Conservation (phyloP, 495 filamentous ascomycete species). For the Mytilinidion resinicola region DNA sequence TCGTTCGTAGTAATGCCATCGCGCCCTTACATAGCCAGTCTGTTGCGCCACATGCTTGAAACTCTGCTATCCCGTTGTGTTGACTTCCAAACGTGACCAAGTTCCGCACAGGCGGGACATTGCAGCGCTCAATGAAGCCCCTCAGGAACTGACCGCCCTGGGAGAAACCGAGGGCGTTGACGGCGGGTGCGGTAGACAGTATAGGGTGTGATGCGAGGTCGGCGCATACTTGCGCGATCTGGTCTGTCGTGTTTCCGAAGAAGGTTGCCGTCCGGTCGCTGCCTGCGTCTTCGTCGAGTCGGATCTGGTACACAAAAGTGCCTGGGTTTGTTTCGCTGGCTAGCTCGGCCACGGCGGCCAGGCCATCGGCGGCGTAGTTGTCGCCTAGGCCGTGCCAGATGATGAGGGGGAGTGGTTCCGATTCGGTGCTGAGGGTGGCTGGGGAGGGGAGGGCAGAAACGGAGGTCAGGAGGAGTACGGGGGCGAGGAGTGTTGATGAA, state of each 20-base stretch:
- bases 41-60: slow-evolving; percentile 53
- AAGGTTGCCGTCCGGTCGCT: slow-evolving; percentile 77
- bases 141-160: slow-evolving; percentile 96
- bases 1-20: slow-evolving; percentile 61
- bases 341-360: slow-evolving; percentile 58
- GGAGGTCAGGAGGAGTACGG: background rate
- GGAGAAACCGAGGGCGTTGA: slow-evolving; percentile 90
- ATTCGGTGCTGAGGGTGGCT: slow-evolving; percentile 11
- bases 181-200: slow-evolving; percentile 68
- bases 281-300: slow-evolving; percentile 57
- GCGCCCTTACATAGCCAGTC: slow-evolving; percentile 80
- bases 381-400: slow-evolving; percentile 90
- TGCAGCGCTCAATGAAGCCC: slow-evolving; percentile 88
- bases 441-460: slow-evolving; percentile 3
- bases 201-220: slow-evolving; percentile 72
- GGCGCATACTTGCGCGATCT: slow-evolving; percentile 71
- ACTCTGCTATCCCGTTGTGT: slow-evolving; percentile 87
- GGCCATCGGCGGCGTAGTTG: slow-evolving; percentile 67
- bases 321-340: slow-evolving; percentile 69
- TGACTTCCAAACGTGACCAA: slow-evolving; percentile 89
- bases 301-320: slow-evolving; percentile 77
- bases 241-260: slow-evolving; percentile 80
- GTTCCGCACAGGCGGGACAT: slow-evolving; percentile 67
- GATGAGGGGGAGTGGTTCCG: slow-evolving; percentile 67
- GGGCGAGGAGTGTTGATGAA: background rate